These are phyloP conservation scores for Puccinia polysora DNA, from an alignment of 1,284 basidiomycete genomes.

Conservation along the genomic window DNA sequence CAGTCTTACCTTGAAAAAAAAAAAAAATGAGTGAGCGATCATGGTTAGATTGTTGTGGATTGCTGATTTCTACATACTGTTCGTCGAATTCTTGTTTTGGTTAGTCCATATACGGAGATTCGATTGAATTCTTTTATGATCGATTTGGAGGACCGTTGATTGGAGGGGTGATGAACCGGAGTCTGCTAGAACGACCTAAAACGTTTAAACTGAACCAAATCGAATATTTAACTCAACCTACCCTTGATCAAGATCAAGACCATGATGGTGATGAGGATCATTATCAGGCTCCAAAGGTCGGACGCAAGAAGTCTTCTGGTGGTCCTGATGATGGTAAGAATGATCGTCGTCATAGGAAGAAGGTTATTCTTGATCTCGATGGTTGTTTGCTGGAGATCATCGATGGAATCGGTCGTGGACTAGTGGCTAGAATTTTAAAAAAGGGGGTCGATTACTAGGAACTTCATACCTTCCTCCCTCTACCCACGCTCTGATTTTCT, in stretches of 20 bases:
- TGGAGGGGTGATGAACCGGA: conserved; percentile 81
- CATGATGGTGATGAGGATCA: neutral
- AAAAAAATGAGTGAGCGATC: no score
- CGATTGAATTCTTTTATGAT: conserved; percentile 80
- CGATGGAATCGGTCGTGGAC: conserved; percentile 7
- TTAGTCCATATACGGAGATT: conserved; percentile 70
- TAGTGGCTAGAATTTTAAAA: conserved; percentile 25
- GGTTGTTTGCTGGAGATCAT: conserved; percentile 14
- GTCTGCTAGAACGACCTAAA: conserved; percentile 54
- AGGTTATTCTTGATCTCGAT: conserved; percentile 20
- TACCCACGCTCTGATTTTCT: no score
- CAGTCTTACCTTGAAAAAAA: neutral
- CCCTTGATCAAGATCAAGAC: neutral
- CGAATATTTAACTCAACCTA: conserved; percentile 9
- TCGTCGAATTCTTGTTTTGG: neutral
- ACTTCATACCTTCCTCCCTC: neutral
- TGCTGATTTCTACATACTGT: no score
- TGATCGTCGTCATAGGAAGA: neutral
- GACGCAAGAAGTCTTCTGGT: neutral
- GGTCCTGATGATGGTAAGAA: neutral
- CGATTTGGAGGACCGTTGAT: conserved; percentile 71
- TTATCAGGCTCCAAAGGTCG: no score
- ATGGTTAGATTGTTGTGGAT: no score
- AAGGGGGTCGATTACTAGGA: conserved; percentile 37
- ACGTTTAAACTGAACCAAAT: conserved; percentile 60